A percentile compares a stretch with the other conserved stretches of the same genome.
These are phyloP conservation scores for Cryphonectria nitschkei DNA, from an alignment of 2,329 filamentous ascomycete genomes.

Conservation along the genomic window DNA sequence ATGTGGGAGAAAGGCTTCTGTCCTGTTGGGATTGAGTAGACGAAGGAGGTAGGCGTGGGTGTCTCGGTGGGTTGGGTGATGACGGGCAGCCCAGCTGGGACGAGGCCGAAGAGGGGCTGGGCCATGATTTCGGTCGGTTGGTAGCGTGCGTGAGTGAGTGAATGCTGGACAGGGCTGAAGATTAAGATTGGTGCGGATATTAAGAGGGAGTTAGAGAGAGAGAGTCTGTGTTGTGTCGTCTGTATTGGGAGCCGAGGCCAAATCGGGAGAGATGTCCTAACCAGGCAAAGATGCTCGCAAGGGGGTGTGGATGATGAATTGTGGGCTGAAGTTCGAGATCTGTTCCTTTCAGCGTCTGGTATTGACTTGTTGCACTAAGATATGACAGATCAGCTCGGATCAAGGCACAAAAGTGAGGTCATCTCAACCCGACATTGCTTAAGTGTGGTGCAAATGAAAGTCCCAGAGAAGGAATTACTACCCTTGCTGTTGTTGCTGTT, in stretches of 20 bases:
- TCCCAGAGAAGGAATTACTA: background rate
- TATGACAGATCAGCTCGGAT: background rate
- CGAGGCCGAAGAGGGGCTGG: conserved; percentile 58
- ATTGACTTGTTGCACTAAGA: background rate
- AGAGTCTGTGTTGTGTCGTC: background rate
- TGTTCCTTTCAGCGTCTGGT: background rate
- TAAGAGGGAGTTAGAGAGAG: background rate
- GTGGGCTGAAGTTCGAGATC: background rate
- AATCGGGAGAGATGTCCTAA: background rate
- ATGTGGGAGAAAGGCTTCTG: conserved; percentile 73
- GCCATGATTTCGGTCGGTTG: conserved; percentile 40
- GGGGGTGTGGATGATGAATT: background rate
- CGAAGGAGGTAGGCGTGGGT: conserved; percentile 58
- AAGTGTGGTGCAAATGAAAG: background rate
- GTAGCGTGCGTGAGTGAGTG: background rate
- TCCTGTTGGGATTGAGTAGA: conserved; percentile 55
- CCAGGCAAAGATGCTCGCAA: background rate
- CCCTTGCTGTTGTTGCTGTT: background rate
- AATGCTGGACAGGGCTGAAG: background rate
- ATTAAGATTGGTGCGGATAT: background rate
- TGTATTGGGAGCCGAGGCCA: background rate
- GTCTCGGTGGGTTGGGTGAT: conserved; percentile 58
- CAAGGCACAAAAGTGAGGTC: background rate
- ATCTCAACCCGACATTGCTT: conserved; percentile 17
- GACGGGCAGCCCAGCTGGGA: conserved; percentile 63